Base-by-base conservation (phyloP, 148 eudicot species). In the Euryodendron excelsum region DNA sequence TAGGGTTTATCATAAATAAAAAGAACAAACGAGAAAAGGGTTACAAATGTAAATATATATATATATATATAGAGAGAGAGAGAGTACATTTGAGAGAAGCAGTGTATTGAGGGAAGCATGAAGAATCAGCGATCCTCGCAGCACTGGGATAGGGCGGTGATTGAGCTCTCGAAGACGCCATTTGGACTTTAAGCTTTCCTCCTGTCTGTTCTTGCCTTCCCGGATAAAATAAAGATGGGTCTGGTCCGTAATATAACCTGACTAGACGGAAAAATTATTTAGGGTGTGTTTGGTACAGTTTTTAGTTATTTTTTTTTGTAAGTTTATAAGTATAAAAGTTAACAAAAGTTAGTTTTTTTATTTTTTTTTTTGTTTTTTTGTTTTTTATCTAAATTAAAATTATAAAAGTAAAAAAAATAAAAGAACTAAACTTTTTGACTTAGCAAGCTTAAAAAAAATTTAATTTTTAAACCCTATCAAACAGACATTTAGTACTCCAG, bases 11-110 rank as follows among this genome's bases (percentile, higher is more conserved):
- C 7, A 37, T 25, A 12, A 31, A 28, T 4, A 44, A 28, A 3
- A 1, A 47, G 0, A 44, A 13, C 7, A 25, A 3, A 14, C 17
- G 27, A 15, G 6, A 58, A 25, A 39, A 36, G 1, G 27, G 52
- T 7, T n/a, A 37, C 21, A 31, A 31, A 21, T 62, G 37, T 4
- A 25, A 10, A 3, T 66, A 17, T 36, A 25, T 30, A 17, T 2
- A 47, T 1, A 27, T 25, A 48, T 50, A 7, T 15, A 69, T n/a
- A 67, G 18, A 47, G 8, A 73, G 52, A 64, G 3, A 55, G 45
- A 39, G 9, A 45, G 62, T 85, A 95, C 98, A 96, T 77, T 90
- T 93, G 76, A 96, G 98, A 83, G 99, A 96, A 80, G 93, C 99
- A 50, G 96, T 65, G 78, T 93, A 96, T 67, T 94, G 96, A 82